phyloP scores from a whole-genome alignment of 2,329 filamentous ascomycete genomes.

The Rutstroemia sp. region DNA sequence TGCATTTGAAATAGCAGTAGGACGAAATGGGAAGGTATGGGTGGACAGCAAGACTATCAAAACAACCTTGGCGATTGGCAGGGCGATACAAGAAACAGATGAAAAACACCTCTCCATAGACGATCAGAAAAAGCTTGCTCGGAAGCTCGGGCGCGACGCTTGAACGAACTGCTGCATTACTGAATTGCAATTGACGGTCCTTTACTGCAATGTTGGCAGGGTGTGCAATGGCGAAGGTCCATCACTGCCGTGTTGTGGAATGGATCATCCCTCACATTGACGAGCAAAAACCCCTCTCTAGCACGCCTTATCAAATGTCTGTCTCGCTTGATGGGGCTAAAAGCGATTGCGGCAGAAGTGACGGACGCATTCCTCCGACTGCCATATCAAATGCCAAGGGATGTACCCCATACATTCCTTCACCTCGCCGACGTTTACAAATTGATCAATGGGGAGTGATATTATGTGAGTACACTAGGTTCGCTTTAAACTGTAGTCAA shows the following conservation, averaged over 20 bases:
- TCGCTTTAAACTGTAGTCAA: background rate
- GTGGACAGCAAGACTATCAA: conserved; percentile 71
- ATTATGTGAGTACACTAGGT: background rate
- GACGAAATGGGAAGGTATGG: conserved; percentile 89
- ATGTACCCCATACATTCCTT: background rate
- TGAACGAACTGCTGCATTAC: conserved; percentile 5
- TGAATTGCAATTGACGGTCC: background rate
- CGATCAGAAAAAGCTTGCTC: conserved; percentile 64
- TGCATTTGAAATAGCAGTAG: conserved; percentile 88
- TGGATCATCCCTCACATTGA: too few species aligned
- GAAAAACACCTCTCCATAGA: conserved; percentile 54
- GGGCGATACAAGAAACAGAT: conserved; percentile 72
- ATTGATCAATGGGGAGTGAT: background rate
- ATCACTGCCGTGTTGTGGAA: too few species aligned
- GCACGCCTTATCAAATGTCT: too few species aligned
- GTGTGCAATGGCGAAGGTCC: too few species aligned
- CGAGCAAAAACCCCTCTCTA: too few species aligned
- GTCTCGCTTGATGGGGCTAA: background rate
- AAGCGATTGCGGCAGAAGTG: background rate
- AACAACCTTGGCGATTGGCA: conserved; percentile 70
- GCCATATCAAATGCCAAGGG: background rate
- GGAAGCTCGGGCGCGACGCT: conserved; percentile 39
- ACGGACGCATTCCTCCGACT: background rate
- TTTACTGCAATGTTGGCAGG: background rate
- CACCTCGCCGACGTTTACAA: background rate